Base-by-base conservation (phyloP, 495 filamentous ascomycete genomes). In the Thozetella sp. region DNA sequence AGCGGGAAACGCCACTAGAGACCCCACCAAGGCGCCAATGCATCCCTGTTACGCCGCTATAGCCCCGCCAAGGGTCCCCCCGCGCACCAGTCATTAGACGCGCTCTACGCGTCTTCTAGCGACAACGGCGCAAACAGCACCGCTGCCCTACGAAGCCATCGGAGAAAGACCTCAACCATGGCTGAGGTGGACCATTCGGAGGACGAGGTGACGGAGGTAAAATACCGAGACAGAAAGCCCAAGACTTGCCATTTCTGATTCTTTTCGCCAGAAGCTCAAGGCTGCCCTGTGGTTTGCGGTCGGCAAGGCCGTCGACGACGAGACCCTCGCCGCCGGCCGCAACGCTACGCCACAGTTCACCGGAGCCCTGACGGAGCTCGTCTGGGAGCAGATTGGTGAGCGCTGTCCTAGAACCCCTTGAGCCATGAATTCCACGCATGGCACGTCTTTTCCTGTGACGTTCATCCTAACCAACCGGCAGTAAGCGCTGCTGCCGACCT, bases 281-380 rank as follows among this genome's bases (percentile, higher is more conserved):
- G 87, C 92, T 53, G 91, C 93, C 27, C 84, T 99, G n/a, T 98
- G 93, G 93, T 90, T 90, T 70, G 83, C 86, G 22, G 86, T 97
- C 59, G 93, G 93, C 68, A 90, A 93, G 69, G 92, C 93, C 51
- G 90, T 97, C 50, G 94, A 97, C 71, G 87, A 93, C 61, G 92
- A 96, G 69, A 90, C 87, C 25, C 75, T 95, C 34, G 80, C 80
- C 23, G 79, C 90, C 13, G 88, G 90, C 67, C 82, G 89, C 59
- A 97, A 94, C 73, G 92, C 93, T 1, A 97, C 93, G 1, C 93
- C 93, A 6, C 93, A 97, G 68, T 99, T 97, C 74, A 97, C 97
- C 65, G 93, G 87, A 11, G 92, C 92, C 0, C 74, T 98, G 69
- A 96, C 91, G 0, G 93, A 97, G 76, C 81, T 98, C 80, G 89